These are phyloP conservation scores for Globisporangium radiosum DNA, from an alignment of 352 stramenopile species.

Conservation along the genomic window DNA sequence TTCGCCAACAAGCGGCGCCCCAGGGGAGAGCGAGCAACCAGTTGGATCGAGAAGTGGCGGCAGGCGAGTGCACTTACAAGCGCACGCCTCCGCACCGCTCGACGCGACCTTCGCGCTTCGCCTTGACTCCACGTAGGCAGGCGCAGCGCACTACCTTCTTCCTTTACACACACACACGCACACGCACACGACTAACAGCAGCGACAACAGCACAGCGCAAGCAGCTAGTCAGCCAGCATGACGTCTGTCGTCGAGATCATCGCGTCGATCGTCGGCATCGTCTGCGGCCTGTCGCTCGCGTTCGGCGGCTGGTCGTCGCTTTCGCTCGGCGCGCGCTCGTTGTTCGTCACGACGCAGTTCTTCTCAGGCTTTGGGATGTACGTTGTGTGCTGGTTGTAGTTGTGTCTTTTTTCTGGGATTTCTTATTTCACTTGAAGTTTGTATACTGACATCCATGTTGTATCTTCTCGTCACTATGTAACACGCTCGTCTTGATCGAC, in stretches of 20 bases:
- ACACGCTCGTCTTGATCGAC: not conserved
- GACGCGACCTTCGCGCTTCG: not conserved
- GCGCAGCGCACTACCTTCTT: constrained; percentile 4
- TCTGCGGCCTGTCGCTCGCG: constrained; percentile 78
- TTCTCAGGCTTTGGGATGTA: constrained; percentile 82
- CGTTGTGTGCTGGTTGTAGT: constrained; percentile 11
- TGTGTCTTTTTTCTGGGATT: not conserved
- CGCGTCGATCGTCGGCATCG: constrained; percentile 67
- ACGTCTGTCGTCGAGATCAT: constrained; percentile 50
- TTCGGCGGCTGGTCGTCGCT: constrained; percentile 83
- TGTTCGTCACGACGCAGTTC: constrained; percentile 81
- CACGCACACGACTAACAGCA: constrained; percentile 6
- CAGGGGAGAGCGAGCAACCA: constrained; percentile 16
- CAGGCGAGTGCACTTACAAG: too few relatives aligned
- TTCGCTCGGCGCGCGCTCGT: constrained; percentile 74
- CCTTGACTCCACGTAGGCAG: not conserved
- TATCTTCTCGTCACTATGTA: not conserved
- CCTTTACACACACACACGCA: constrained; percentile 22
- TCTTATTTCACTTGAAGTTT: constrained; percentile 4
- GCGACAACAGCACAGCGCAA: not conserved
- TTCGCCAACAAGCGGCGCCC: not conserved
- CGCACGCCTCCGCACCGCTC: too few relatives aligned
- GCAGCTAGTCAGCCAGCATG: constrained; percentile 4
- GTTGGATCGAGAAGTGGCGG: not conserved
- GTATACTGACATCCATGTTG: constrained; percentile 11